Percentiles rank a stretch among this genome's conserved stretches.
Evolutionary conservation across 2,329 filamentous ascomycete genomes (phyloP).

Genomic region (Pseudogymnoascus sp.): DNA sequence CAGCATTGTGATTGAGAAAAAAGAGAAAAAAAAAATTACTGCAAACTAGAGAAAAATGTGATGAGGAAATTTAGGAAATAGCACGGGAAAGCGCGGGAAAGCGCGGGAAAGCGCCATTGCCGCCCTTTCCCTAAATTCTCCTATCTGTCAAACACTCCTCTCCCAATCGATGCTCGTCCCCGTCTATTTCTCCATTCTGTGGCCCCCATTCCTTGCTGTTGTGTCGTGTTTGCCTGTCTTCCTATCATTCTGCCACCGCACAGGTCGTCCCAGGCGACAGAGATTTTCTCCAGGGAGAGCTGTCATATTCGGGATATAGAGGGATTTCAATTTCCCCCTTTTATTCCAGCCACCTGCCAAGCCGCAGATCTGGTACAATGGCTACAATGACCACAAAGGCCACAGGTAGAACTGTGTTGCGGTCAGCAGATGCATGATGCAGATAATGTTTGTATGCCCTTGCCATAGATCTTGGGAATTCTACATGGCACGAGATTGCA

Average conservation of each 20-base stretch:
- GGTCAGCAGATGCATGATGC: not conserved
- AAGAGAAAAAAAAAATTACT: not conserved
- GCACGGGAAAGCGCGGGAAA: not conserved
- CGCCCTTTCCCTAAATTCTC: not conserved
- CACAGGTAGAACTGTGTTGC: not conserved
- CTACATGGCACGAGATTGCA: not conserved
- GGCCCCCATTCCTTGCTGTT: not conserved
- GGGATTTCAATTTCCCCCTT: not conserved
- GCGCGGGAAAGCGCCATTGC: not conserved
- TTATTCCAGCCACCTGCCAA: not conserved
- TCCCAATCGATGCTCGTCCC: not conserved
- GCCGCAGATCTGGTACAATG: not conserved
- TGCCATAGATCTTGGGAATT: not conserved
- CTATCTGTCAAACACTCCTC: not conserved
- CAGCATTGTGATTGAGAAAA: not conserved
- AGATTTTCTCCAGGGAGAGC: conserved; percentile 1
- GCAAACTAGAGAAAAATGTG: not conserved
- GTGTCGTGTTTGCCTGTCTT: not conserved
- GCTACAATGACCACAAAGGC: not conserved
- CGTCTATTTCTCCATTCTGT: not conserved
- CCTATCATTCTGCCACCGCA: not conserved
- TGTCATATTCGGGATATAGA: not conserved
- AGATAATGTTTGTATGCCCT: conserved; percentile 1
- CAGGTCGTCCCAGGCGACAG: conserved; percentile 1
- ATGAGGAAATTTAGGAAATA: not conserved